Base-by-base conservation (phyloP, 2,329 filamentous ascomycete species). In the Pseudocercospora fijiensis region DNA sequence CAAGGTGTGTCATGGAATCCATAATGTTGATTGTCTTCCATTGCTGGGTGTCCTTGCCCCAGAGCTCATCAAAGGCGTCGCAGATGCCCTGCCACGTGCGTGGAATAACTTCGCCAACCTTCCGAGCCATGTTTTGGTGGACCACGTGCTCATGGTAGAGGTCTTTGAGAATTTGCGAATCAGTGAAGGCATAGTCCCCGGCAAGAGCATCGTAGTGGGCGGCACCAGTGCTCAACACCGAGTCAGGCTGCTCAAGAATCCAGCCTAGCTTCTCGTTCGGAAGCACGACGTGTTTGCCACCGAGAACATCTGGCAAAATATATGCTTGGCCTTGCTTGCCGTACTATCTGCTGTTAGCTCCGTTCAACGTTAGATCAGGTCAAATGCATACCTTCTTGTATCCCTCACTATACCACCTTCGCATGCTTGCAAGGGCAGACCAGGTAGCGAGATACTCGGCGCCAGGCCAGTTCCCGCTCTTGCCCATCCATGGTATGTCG, bases 241-340 rank as follows among this genome's bases (percentile, higher is more conserved):
- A 62, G 57, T 81, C 79, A 1, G 80, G 77, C 60, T 80, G 76
- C 28, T 79, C 76, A 18, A 80, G 67, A 52, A 82, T 73, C 79
- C 79, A 81, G 10, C 55, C 61, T 9, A 71, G 53, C 37, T 69
- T 60, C 18, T 64, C 55, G 13, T 61, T 66, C 5, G 70, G 70
- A 3, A 70, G 62, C 18, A 71, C 61, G 13, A 71, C 61, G 27
- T 68, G 64, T 37, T 63, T 66, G 13, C 58, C 65, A 28, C 69
- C 70, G 20, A 53, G 56, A 4, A 70, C 66, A 18, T 70, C 66
- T 10, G 70, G 69, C 41, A 70, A 60, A 18, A 73, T 61, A 51
- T 70, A 70, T 3, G 68, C 65, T 52, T 69, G 68, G 2, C 63
- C 68, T 28, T 68, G 59, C 49, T 70, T 65, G 47, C 56, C 61